Conservation (phyloP, 176 grass and related monocot genomes). For the Avena sativa region DNA sequence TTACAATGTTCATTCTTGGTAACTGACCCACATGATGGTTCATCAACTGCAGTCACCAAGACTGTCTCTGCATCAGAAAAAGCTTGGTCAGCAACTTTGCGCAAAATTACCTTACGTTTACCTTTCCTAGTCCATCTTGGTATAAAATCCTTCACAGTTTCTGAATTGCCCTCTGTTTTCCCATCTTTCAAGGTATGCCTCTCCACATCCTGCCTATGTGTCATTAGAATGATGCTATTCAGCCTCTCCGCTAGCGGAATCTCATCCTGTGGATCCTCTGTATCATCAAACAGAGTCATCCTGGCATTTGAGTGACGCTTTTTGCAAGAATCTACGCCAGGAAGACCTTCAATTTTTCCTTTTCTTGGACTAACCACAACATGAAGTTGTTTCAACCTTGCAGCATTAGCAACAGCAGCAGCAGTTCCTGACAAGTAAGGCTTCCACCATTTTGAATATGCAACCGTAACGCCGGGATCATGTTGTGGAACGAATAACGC, state of each 20-base stretch:
- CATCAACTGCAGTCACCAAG: background rate
- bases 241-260: background rate
- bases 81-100: slow-evolving; percentile 5
- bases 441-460: slow-evolving; percentile 74
- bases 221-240: background rate
- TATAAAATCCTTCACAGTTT: background rate
- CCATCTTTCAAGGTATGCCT: background rate
- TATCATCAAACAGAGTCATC: background rate
- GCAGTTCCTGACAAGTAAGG: background rate
- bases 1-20: background rate
- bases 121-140: slow-evolving; percentile 21
- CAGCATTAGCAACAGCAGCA: background rate
- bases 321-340: background rate
- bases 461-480: slow-evolving; percentile 53
- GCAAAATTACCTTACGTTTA: background rate
- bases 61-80: background rate
- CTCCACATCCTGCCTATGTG: background rate
- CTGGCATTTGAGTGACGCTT: background rate
- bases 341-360: background rate
- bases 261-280: slow-evolving; percentile 1
- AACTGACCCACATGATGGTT: slow-evolving; percentile 5
- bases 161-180: background rate
- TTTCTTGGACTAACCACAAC: background rate
- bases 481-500: slow-evolving; percentile 63
- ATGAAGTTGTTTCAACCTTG: background rate